Evolutionary conservation across 768 basidiomycete species (phyloP).

Genomic region (Mycena rosella): DNA sequence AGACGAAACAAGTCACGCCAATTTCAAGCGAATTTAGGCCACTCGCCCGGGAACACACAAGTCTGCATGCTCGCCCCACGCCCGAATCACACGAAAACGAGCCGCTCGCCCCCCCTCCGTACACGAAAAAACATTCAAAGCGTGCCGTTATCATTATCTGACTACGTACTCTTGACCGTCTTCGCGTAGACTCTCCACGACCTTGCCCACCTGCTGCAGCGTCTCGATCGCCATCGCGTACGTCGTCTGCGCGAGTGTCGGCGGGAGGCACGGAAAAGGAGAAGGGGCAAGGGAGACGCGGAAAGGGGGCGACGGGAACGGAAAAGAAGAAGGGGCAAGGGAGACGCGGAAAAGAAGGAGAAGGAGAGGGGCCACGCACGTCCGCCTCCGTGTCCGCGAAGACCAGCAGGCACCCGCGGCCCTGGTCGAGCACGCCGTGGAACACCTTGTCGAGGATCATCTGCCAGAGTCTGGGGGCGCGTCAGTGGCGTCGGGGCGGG

Average conservation of each 20-base stretch:
- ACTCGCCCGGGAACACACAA: too few relatives aligned
- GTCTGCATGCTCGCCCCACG: too few relatives aligned
- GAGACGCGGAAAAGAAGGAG: slow-evolving; percentile 47
- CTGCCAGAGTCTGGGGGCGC: slow-evolving; percentile 81
- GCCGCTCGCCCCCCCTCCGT: too few relatives aligned
- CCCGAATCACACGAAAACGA: too few relatives aligned
- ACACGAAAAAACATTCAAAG: too few relatives aligned
- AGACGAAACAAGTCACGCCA: too few relatives aligned
- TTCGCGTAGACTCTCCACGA: slow-evolving; percentile 96
- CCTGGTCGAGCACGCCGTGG: slow-evolving; percentile 96
- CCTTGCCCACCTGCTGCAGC: slow-evolving; percentile 89
- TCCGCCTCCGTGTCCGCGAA: slow-evolving; percentile 90
- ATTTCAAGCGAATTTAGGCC: too few relatives aligned
- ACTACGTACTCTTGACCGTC: slow-evolving; percentile 46
- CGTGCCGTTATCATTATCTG: slow-evolving; percentile 10
- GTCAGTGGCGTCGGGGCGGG: neutral
- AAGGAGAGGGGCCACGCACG: too few relatives aligned
- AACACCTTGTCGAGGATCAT: slow-evolving; percentile 98
- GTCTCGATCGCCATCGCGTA: slow-evolving; percentile 93
- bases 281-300: slow-evolving; percentile 46
- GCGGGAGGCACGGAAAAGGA: neutral
- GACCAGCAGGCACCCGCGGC: slow-evolving; percentile 91
- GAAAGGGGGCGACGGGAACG: too few relatives aligned
- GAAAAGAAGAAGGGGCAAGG: slow-evolving; percentile 6
- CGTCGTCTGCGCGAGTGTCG: slow-evolving; percentile 78